These are phyloP conservation scores for Candida ipomoeae DNA, from an alignment of 805 yeast species.

Conservation along the genomic window DNA sequence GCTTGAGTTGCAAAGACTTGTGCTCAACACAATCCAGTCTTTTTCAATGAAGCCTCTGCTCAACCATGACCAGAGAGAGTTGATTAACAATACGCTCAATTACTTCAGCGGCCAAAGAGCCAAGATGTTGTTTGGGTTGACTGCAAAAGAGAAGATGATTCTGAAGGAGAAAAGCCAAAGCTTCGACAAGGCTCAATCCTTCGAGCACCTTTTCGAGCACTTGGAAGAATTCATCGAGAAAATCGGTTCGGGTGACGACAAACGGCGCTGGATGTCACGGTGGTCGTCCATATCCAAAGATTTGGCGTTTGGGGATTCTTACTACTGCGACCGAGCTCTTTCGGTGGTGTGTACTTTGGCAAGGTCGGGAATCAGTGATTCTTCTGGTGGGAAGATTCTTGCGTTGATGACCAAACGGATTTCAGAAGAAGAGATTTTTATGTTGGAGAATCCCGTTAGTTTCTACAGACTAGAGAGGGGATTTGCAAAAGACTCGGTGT, in stretches of 20 bases:
- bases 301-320: constrained; percentile 55
- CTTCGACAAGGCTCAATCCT: constrained; percentile 39
- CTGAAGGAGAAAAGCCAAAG: constrained; percentile 33
- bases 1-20: constrained; percentile 52
- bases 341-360: constrained; percentile 68
- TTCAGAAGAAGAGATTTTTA: constrained; percentile 22
- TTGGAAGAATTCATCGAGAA: constrained; percentile 50
- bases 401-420: constrained; percentile 22
- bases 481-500: constrained; percentile 40
- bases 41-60: constrained; percentile 54
- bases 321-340: constrained; percentile 64
- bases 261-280: constrained; percentile 54
- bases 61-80: constrained; percentile 30
- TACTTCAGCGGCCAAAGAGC: constrained; percentile 59
- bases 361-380: constrained; percentile 58
- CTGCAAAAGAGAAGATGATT: constrained; percentile 41
- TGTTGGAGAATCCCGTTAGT: constrained; percentile 41
- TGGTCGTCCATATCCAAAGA: constrained; percentile 65
- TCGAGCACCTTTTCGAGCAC: constrained; percentile 57
- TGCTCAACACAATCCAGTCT: constrained; percentile 67
- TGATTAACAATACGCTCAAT: constrained; percentile 46
- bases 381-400: constrained; percentile 34
- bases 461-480: constrained; percentile 48
- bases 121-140: constrained; percentile 65
- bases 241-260: constrained; percentile 44